phyloP scores from a whole-genome alignment of 805 yeast species.

The Danielozyma ontarioensis region DNA sequence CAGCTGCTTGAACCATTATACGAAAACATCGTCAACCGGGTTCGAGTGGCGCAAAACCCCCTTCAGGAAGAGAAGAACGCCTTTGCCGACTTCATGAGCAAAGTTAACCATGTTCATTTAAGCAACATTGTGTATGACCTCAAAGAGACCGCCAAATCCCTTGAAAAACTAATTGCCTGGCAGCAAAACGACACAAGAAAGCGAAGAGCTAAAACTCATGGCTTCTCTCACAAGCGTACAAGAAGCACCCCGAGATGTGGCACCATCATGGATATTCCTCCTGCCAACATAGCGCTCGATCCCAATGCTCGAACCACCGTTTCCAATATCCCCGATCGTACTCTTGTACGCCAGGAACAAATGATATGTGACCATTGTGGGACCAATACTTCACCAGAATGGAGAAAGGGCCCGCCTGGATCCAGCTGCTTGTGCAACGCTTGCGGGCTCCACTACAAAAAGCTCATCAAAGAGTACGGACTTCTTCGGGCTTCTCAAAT shows the following conservation, averaged over 20 bases:
- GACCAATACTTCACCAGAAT: slow-evolving; percentile 13
- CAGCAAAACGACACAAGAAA: background rate
- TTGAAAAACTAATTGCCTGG: background rate
- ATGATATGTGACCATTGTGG: slow-evolving; percentile 17
- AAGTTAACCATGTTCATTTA: too few relatives aligned
- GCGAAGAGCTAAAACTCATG: too few relatives aligned
- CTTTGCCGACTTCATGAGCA: too few relatives aligned
- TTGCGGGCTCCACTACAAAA: slow-evolving; percentile 14
- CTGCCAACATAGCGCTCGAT: background rate
- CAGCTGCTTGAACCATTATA: too few relatives aligned
- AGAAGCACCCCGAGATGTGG: background rate
- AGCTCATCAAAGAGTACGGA: slow-evolving; percentile 8
- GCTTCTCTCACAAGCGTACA: background rate
- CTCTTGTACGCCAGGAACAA: too few relatives aligned
- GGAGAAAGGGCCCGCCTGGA: slow-evolving; percentile 16
- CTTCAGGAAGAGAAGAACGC: too few relatives aligned
- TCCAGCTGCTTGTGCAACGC: slow-evolving; percentile 14
- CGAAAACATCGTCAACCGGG: too few relatives aligned
- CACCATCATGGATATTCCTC: background rate
- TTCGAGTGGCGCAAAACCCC: too few relatives aligned
- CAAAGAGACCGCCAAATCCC: background rate
- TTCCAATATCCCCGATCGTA: too few relatives aligned
- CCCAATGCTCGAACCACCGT: too few relatives aligned
- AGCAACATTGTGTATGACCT: background rate
- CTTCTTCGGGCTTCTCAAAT: slow-evolving; percentile 3